Evolutionary conservation across 2,329 filamentous ascomycete species (phyloP), one percentile per base, ranked within the genome.

Genomic region (Cytospora piceicola): DNA sequence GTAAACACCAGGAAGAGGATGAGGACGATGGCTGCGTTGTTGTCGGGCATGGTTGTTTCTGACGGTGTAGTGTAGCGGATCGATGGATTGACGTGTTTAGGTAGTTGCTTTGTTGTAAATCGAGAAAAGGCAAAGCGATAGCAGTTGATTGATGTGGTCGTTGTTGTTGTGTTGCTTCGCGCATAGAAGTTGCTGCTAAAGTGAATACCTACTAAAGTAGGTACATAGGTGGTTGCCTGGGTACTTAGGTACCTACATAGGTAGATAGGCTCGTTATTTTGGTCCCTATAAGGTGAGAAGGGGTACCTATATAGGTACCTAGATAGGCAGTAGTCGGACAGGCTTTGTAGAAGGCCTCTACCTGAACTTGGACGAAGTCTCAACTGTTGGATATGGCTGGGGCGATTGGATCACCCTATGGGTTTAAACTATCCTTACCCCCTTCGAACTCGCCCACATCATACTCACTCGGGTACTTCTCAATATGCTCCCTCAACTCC

Each of bases 401-500:
- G 14, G 36, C 6, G 20, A 11, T 36, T 32, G 4, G 9, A 20
- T 2, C 51, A 56, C n/a, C 51, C 65, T 68, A 64, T 65, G 71
- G 69, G 22, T 70, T 69, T 58, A 77, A 58, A 53, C 72, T 77
- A 4, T 72, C 72, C 58, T 67, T 72, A 0, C 76, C 76, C 0
- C 73, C 75, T 57, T 75, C 74, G 56, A 71, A 78, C 9, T 75
- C 71, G 2, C 69, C 71, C 1, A 76, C 75, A 77, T 98, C 93
- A 77, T 99, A 99, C 81, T 99, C 95, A 42, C 91, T 88, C 0
- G 94, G 94, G 79, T 98, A 99, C 71, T 85, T 88, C 71, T 94
- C 88, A 59, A 99, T 75, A 60, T 97, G 84, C n/a, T 86, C 84
- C 74, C 82, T 91, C 72, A 98, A 80, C 78, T 94, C 73, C 69